These are phyloP conservation scores for Aspergillus vadensis DNA, from an alignment of 2,329 filamentous ascomycete species.

Conservation along the genomic window DNA sequence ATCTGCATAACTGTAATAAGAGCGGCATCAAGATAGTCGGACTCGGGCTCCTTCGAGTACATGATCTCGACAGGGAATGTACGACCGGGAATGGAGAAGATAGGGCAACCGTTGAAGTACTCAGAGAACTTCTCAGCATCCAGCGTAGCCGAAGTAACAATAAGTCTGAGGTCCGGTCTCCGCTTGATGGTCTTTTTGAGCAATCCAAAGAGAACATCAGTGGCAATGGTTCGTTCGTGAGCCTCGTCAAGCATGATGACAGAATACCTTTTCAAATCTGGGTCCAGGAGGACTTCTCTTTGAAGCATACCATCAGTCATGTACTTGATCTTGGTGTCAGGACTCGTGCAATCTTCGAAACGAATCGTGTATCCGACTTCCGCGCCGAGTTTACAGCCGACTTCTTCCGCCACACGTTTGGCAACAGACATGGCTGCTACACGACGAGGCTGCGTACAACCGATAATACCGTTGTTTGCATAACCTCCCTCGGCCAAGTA, in stretches of 20 bases:
- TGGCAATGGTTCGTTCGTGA: slow-evolving; percentile 94
- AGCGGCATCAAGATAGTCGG: slow-evolving; percentile 90
- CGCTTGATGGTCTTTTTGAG: slow-evolving; percentile 90
- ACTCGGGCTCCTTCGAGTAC: slow-evolving; percentile 92
- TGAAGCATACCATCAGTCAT: slow-evolving; percentile 99
- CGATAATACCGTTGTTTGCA: slow-evolving; percentile 82
- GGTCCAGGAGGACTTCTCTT: slow-evolving; percentile 90
- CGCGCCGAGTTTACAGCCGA: slow-evolving; percentile 84
- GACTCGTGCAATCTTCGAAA: slow-evolving; percentile 91
- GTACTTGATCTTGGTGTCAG: slow-evolving; percentile 93
- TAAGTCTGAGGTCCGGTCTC: slow-evolving; percentile 85
- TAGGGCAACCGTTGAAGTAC: slow-evolving; percentile 94
- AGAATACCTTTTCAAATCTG: slow-evolving; percentile 84
- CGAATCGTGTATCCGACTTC: slow-evolving; percentile 97
- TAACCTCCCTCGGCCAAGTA: slow-evolving; percentile 93
- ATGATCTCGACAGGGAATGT: slow-evolving; percentile 96
- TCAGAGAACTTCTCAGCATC: slow-evolving; percentile 97
- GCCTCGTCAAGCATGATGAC: slow-evolving; percentile 98
- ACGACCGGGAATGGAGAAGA: slow-evolving; percentile 92
- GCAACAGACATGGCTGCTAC: slow-evolving; percentile 98
- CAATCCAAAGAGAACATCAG: slow-evolving; percentile 90
- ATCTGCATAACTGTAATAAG: slow-evolving; percentile 99
- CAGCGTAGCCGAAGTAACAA: slow-evolving; percentile 93
- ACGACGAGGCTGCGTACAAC: slow-evolving; percentile 94
- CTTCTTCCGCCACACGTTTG: slow-evolving; percentile 93